Evolutionary conservation across 176 grass and related monocot genomes (phyloP), one percentile per base, ranked within the genome.

Genomic region (Melocanna baccifera): DNA sequence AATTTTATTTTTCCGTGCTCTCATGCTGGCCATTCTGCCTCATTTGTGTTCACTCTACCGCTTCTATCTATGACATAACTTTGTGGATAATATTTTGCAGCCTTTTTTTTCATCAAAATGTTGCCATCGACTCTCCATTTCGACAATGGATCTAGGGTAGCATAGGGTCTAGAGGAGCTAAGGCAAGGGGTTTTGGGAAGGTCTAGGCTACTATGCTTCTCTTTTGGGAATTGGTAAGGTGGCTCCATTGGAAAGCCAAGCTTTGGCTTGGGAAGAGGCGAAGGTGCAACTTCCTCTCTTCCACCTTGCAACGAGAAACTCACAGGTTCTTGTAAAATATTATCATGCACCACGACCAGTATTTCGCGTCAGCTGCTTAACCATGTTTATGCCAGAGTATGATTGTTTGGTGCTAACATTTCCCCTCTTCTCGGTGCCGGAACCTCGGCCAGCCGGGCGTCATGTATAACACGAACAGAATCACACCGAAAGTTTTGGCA

Each of bases 11-110:
- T 3, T 58, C 7, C 55, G 45, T 42, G 37, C 34, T 52, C 13
- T 53, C 7, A 65, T 88, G 15, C n/a, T 46, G 47, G 7, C 45
- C 12, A 34, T 83, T 74, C 69, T 83, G 59, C 57, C 57, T 74
- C 43, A 40, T 52, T 64, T 74, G 13, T 61, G 32, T 73, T 47
- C 19, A 74, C 20, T 16, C 26, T 32, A 16, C 22, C 11, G 6
- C 40, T 62, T 36, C 1, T 62, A 16, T 34, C 62, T 20, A 47
- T 62, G 25, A 12, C 68, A 62, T 46, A n/a, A 20, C 6, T 36
- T 5, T 62, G 1, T 72, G 81, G 36, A n/a, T 48, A 37, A 50
- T 36, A 9, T 62, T 63, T 32, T 83, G 12, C 12, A 62, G 40
- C 50, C 80, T 19, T 73, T 19, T 29, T 47, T 29, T 48, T 34